A percentile compares a stretch with the other conserved stretches of the same genome.
Conservation (phyloP, 306 rosid genomes). For the Lathyrus aphaca region DNA sequence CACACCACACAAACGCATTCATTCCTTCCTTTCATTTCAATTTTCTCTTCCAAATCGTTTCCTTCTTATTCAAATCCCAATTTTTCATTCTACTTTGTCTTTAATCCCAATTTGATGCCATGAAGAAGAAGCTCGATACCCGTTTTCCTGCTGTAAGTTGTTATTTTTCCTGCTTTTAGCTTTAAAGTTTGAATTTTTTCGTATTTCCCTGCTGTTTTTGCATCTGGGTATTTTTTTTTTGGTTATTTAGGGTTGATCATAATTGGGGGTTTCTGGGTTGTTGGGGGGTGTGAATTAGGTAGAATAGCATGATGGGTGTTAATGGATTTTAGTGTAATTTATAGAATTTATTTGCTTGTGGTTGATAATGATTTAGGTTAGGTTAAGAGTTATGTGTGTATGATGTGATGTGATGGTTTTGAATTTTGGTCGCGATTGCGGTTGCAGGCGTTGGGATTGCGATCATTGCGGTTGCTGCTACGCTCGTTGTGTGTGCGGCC, state of each 20-base stretch:
- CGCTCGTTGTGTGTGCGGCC: no score
- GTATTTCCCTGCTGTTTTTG: conserved; percentile 17
- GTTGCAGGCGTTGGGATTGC: no score
- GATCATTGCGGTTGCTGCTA: no score
- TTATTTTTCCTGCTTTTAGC: conserved; percentile 17
- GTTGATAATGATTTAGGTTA: not conserved
- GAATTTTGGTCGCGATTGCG: no score
- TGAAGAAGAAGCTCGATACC: conserved; percentile 98
- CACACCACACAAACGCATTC: not conserved
- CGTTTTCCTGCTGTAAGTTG: conserved; percentile 94
- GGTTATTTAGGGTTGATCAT: not conserved
- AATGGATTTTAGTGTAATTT: conserved; percentile 13
- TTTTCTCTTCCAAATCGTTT: conserved; percentile 35
- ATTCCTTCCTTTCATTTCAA: conserved; percentile 35
- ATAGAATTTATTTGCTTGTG: not conserved
- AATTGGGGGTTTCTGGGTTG: conserved; percentile 26
- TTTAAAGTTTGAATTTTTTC: not conserved
- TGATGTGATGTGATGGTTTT: no score
- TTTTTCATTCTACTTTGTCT: not conserved
- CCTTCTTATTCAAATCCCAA: not conserved
- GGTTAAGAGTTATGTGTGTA: not conserved
- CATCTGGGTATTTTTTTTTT: not conserved
- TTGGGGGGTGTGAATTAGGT: not conserved
- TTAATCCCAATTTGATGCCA: conserved; percentile 52
- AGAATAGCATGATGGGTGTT: not conserved